These are phyloP conservation scores for Blastomyces silverae DNA, from an alignment of 2,329 filamentous ascomycete species.

Conservation along the genomic window DNA sequence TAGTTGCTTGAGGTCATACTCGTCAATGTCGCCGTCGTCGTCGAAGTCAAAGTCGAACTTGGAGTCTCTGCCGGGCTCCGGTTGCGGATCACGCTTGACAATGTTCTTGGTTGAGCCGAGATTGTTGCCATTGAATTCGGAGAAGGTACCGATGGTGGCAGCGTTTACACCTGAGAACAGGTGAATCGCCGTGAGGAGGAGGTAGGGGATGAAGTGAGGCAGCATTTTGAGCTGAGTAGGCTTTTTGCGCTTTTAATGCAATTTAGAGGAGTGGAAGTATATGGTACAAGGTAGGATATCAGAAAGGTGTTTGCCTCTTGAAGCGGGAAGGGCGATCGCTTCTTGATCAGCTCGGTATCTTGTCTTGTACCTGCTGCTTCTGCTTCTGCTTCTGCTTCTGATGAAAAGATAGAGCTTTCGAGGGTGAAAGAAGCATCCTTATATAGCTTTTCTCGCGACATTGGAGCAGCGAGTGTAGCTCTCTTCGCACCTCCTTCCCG, in stretches of 20 bases:
- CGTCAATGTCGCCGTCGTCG: background rate
- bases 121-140: conserved; percentile 7
- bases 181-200: conserved; percentile 1
- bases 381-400: background rate
- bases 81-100: background rate
- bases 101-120: conserved; percentile 2
- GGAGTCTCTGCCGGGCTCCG: background rate
- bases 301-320: background rate
- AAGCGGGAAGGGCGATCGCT: background rate
- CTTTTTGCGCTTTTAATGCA: background rate
- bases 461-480: background rate
- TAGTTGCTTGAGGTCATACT: conserved; percentile 1
- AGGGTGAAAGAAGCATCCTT: conserved; percentile 1
- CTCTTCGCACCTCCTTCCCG: background rate
- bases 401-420: background rate
- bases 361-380: background rate
- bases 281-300: background rate
- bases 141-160: background rate
- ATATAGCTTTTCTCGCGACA: conserved; percentile 4
- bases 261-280: background rate
- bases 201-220: conserved; percentile 8
- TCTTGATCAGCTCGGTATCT: background rate
- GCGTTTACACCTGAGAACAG: conserved; percentile 11
- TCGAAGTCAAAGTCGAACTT: background rate
- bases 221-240: background rate